These are phyloP conservation scores for Clarkia xantiana DNA, from an alignment of 345 rosid species.

Conservation along the genomic window DNA sequence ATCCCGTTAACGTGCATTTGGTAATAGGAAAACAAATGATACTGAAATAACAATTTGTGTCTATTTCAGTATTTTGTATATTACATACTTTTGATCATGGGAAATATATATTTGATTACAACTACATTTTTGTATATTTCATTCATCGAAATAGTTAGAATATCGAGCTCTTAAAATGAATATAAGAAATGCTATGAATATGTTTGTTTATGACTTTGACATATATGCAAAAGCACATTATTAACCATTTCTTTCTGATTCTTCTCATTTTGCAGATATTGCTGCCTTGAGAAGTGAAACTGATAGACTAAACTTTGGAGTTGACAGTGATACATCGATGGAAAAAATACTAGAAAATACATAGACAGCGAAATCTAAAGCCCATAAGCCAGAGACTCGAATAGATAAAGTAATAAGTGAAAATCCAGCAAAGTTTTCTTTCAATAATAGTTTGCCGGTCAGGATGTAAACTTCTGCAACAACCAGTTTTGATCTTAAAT, in stretches of 20 bases:
- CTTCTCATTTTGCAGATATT: slow-evolving; percentile 21
- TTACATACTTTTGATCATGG: too few species aligned
- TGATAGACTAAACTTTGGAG: slow-evolving; percentile 29
- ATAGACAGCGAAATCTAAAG: slow-evolving; percentile 32
- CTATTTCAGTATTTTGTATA: too few species aligned
- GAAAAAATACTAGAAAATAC: slow-evolving; percentile 52
- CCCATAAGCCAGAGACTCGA: slow-evolving; percentile 32
- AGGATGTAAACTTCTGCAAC: slow-evolving; percentile 21
- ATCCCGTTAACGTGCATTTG: too few species aligned
- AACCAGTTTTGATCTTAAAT: slow-evolving; percentile 24
- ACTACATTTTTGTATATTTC: not conserved
- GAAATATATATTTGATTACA: too few species aligned
- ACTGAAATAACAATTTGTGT: too few species aligned
- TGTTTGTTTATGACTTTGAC: too few species aligned
- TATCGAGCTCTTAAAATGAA: too few species aligned
- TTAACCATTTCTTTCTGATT: not conserved
- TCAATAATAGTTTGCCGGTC: slow-evolving; percentile 28
- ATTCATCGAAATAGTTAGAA: too few species aligned
- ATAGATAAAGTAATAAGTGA: slow-evolving; percentile 49
- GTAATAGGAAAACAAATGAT: too few species aligned
- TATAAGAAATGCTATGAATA: too few species aligned
- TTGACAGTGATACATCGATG: slow-evolving; percentile 21
- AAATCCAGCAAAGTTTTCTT: slow-evolving; percentile 40
- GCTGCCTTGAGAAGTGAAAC: slow-evolving; percentile 16
- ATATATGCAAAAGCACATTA: too few species aligned